A percentile compares a stretch with the other conserved stretches of the same genome.
Conservation (phyloP, 768 basidiomycete genomes). For the Suillus decipiens region DNA sequence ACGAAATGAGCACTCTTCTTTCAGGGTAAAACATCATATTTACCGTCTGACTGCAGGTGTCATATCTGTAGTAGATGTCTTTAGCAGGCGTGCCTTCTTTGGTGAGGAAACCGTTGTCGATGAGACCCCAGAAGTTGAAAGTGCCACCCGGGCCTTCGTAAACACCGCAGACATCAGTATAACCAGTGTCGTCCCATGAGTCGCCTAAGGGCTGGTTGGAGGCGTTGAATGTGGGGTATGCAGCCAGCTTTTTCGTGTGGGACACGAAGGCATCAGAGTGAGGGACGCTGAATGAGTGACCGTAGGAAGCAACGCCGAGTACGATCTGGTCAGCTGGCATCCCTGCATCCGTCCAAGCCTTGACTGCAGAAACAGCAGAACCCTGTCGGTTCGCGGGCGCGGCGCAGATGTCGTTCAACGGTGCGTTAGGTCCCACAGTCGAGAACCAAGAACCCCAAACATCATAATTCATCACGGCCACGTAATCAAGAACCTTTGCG, state of each 20-base stretch:
- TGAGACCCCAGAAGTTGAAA: slow-evolving; percentile 61
- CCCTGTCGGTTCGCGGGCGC: slow-evolving; percentile 58
- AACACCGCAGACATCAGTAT: slow-evolving; percentile 57
- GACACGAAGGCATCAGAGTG: slow-evolving; percentile 37
- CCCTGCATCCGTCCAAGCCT: slow-evolving; percentile 73
- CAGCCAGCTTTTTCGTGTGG: slow-evolving; percentile 38
- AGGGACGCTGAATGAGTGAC: slow-evolving; percentile 65
- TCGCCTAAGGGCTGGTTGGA: slow-evolving; percentile 53
- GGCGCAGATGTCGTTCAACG: slow-evolving; percentile 76
- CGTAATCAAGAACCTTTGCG: slow-evolving; percentile 65
- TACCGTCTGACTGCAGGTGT: slow-evolving; percentile 74
- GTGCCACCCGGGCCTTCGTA: slow-evolving; percentile 48
- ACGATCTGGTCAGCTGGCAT: slow-evolving; percentile 71
- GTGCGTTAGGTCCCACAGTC: slow-evolving; percentile 77
- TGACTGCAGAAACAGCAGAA: slow-evolving; percentile 73
- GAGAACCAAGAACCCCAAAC: slow-evolving; percentile 53
- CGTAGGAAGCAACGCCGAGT: slow-evolving; percentile 81
- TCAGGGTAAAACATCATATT: slow-evolving; percentile 20
- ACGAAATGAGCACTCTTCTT: neutral
- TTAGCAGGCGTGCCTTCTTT: slow-evolving; percentile 26
- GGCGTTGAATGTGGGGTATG: slow-evolving; percentile 53
- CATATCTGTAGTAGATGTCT: slow-evolving; percentile 58
- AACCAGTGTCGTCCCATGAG: slow-evolving; percentile 50
- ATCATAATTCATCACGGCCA: slow-evolving; percentile 70
- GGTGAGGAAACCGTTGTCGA: slow-evolving; percentile 56